Percentiles rank a stretch among this genome's conserved stretches.
phyloP scores from a whole-genome alignment of 2,329 filamentous ascomycete genomes.

The Pseudofabraea citricarpa region DNA sequence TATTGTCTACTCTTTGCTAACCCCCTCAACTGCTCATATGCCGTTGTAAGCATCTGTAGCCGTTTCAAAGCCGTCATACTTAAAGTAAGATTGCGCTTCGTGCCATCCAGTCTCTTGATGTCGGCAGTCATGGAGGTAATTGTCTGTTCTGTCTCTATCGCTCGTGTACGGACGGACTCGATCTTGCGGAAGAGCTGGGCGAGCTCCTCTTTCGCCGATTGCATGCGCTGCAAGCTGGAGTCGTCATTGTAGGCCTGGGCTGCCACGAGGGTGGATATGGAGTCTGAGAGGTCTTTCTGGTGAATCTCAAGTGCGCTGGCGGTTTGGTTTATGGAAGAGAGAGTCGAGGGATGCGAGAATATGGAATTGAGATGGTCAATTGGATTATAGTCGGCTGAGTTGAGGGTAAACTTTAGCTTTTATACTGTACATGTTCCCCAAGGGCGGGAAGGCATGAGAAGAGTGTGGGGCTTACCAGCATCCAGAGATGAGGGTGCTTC shows the following conservation, averaged over 20 bases:
- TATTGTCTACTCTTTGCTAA: slow-evolving; percentile 86
- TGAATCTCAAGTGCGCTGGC: slow-evolving; percentile 69
- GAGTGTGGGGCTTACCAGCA: slow-evolving; percentile 23
- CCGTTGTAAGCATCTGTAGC: slow-evolving; percentile 96
- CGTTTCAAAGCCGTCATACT: slow-evolving; percentile 98
- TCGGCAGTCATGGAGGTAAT: slow-evolving; percentile 99
- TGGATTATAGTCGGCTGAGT: slow-evolving; percentile 82
- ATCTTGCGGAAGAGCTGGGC: slow-evolving; percentile 90
- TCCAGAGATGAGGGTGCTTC: slow-evolving; percentile 24
- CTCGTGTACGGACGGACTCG: slow-evolving; percentile 83
- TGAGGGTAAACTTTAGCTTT: too few species aligned
- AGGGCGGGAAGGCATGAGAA: too few species aligned
- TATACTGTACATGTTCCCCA: too few species aligned
- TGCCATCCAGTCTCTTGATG: slow-evolving; percentile 94
- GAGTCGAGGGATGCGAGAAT: slow-evolving; percentile 83
- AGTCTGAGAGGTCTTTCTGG: slow-evolving; percentile 75
- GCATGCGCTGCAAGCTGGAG: slow-evolving; percentile 86
- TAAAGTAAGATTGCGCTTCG: slow-evolving; percentile 91
- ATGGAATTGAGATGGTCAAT: slow-evolving; percentile 89
- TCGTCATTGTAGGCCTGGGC: slow-evolving; percentile 80
- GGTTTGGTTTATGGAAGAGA: slow-evolving; percentile 71
- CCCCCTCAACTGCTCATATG: slow-evolving; percentile 90
- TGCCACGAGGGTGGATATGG: slow-evolving; percentile 68
- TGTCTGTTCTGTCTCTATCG: slow-evolving; percentile 86
- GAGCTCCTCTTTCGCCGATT: slow-evolving; percentile 84